Evolutionary conservation across 768 basidiomycete genomes (phyloP), one percentile per base, ranked within the genome.

Genomic region (Gymnopilus junonius): DNA sequence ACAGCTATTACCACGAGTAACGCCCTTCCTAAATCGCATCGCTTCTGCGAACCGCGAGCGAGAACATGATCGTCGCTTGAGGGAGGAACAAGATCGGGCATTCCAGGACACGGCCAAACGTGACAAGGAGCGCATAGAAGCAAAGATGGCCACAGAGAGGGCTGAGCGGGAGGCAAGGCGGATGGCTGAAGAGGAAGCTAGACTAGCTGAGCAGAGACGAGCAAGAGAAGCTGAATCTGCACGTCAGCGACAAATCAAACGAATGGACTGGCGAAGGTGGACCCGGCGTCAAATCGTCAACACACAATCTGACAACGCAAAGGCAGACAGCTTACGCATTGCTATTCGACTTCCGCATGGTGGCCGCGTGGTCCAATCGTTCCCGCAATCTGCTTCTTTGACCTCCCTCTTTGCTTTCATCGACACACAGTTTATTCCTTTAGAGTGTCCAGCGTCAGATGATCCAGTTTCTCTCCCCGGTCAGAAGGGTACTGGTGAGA

Each of bases 41-140:
- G 83, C 79, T 15, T 71, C 81, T 0, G 80, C 85, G 53, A 73
- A 79, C 71, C 86, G 70, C 76, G 89, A 66, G 21, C 76, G 79
- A 1, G 81, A 82, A 35, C 77, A 75, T 4, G 87, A 91, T 20
- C 82, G 94, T 12, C 76, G 80, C 20, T 70, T 95, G 20, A 83
- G 95, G 12, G 90, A 88, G 27, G 90, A 92, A 68, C 94, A 95
- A 68, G 95, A 97, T 69, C 81, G 84, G 8, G 92, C 93, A 1
- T 94, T 93, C 73, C 77, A 78, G 39, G 87, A 89, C 56, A 82
- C 88, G 0, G 88, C 86, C 1, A 71, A 79, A 37, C 76, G 84
- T 5, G 96, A 97, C 72, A 79, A 82, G 25, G 92, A 90, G 71
- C 81, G 89, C 50, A 87, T 94, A 31, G 79, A 85, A 59, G 80